Percentiles rank a stretch among this genome's conserved stretches.
Conservation (phyloP, 805 yeast genomes). For the Candida namnaoensis region DNA sequence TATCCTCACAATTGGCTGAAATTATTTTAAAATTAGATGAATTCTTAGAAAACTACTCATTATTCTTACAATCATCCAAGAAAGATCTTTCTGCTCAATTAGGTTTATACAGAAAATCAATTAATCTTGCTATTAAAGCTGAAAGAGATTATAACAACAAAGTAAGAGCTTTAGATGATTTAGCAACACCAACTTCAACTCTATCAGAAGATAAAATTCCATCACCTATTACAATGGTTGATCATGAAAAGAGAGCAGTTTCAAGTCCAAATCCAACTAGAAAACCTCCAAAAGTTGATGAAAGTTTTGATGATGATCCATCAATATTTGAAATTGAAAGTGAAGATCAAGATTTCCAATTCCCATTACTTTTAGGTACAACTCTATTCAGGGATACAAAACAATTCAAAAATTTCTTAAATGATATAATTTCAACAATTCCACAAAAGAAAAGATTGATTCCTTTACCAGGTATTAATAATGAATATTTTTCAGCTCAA, state of each 20-base stretch:
- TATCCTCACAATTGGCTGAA: constrained; percentile 7
- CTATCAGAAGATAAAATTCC: background rate
- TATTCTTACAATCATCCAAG: constrained; percentile 5
- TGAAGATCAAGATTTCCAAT: constrained; percentile 13
- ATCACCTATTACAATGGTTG: background rate
- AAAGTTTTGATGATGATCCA: constrained; percentile 3
- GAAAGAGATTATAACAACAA: constrained; percentile 9
- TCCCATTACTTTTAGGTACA: constrained; percentile 15
- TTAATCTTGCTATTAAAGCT: constrained; percentile 1
- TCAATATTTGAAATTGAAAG: constrained; percentile 5
- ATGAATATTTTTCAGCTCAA: constrained; percentile 20
- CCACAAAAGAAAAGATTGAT: constrained; percentile 17
- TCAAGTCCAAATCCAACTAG: too few relatives aligned
- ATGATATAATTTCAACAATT: constrained; percentile 6
- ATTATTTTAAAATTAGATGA: constrained; percentile 8
- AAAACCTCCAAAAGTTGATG: background rate
- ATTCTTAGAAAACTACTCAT: constrained; percentile 14
- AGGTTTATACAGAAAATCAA: constrained; percentile 5
- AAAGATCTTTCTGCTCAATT: constrained; percentile 4
- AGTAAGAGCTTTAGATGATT: constrained; percentile 9
- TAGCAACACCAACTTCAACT: background rate
- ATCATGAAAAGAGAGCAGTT: too few relatives aligned
- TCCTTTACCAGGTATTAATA: constrained; percentile 20
- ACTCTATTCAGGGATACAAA: constrained; percentile 6
- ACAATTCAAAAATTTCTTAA: constrained; percentile 6